phyloP scores from a whole-genome alignment of 2,329 filamentous ascomycete species.

The Monilinia laxa region DNA sequence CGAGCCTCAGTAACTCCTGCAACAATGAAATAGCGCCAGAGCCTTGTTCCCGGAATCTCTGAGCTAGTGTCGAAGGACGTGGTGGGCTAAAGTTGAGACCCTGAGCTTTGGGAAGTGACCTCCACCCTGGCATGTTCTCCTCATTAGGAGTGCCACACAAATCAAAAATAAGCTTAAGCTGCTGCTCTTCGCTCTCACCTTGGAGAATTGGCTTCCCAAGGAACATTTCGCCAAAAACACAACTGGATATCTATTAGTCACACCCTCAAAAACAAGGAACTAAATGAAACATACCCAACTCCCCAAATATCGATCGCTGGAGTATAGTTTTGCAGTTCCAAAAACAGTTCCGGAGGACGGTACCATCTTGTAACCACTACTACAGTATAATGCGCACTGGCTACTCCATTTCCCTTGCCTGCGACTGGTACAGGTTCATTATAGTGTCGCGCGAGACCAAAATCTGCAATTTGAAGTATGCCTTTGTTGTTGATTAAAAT shows the following conservation, averaged over 20 bases:
- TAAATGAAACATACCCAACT: conserved; percentile 68
- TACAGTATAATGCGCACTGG: conserved; percentile 89
- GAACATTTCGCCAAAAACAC: conserved; percentile 98
- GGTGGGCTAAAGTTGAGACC: conserved; percentile 60
- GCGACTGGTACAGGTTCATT: conserved; percentile 77
- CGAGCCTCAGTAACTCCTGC: conserved; percentile 77
- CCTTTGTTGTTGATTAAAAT: conserved; percentile 93
- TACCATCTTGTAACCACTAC: conserved; percentile 98
- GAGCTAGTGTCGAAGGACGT: conserved; percentile 63
- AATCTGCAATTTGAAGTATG: conserved; percentile 94
- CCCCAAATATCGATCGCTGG: conserved; percentile 98
- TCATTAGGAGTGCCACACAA: conserved; percentile 88
- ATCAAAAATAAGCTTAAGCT: conserved; percentile 91
- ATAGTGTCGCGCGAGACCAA: conserved; percentile 90
- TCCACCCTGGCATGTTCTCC: conserved; percentile 91
- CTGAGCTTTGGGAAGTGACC: conserved; percentile 76
- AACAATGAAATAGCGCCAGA: conserved; percentile 75
- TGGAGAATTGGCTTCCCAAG: conserved; percentile 88
- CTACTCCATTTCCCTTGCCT: conserved; percentile 79
- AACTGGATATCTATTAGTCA: conserved; percentile 52
- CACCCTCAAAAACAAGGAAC: conserved; percentile 23
- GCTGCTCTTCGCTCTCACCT: conserved; percentile 83
- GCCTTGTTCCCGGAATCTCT: conserved; percentile 73
- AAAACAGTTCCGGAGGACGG: conserved; percentile 84
- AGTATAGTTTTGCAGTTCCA: conserved; percentile 89